Evolutionary conservation across 208 protist species (phyloP), one percentile per base, ranked within the genome.

Genomic region (Porcisia deanei): DNA sequence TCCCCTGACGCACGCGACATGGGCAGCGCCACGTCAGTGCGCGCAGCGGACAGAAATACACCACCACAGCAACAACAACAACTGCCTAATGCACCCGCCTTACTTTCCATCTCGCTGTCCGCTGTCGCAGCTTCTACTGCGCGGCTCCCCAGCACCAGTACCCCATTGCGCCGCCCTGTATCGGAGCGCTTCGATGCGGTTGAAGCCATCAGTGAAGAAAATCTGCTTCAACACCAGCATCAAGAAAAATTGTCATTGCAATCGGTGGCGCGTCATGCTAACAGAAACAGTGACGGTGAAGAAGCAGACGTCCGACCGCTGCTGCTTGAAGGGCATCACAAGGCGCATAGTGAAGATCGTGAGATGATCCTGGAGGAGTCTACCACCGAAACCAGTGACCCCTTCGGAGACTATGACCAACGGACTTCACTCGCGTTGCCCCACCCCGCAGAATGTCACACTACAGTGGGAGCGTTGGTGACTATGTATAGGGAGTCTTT

Each of bases 151-250:
- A 39, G 47, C 16, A 1, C 67, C 54, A 65, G 60, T 63, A 84
- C 83, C 16, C 79, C 83, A 55, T 69, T 85, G 72, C 80, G 79
- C 61, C 83, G 80, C 54, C 80, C 79, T 67, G 68, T 87, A 49
- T 87, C 75, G 41, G 83, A 85, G 65, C 80, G 75, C 63, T 84
- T 87, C 49, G 80, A 85, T 47, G 73, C 65, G 6, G 65, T 77
- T 18, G 71, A 76, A 49, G 67, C 34, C 57, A 70, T 10, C 71
- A 68, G 65, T 59, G 47, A 49, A 9, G n/a, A 16, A 52, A 54
- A 22, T 20, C 5, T 18, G 39, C 12, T 3, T 1, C 75, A 25
- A 4, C 25, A 34, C 49, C 70, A 0, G 47, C 58, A 2, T 43
- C 57, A 22, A 47, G 57, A 53, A 34, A n/a, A 20, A 22, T 30